A percentile compares a stretch with the other conserved stretches of the same genome.
Evolutionary conservation across 2,329 filamentous ascomycete genomes (phyloP).

Genomic region (Xylaria sp.): DNA sequence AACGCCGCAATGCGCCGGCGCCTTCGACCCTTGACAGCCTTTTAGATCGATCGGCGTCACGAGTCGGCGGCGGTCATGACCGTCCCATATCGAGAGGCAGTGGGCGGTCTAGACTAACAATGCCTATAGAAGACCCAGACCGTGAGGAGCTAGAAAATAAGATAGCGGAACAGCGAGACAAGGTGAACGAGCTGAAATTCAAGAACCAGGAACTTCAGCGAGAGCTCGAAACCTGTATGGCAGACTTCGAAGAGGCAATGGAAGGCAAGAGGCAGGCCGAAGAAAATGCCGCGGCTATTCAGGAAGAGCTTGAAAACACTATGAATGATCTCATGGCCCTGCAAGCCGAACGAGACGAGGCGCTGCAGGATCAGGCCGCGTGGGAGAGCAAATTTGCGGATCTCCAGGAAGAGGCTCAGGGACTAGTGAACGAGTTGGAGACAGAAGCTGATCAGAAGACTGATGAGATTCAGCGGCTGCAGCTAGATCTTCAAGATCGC

Average conservation of each 20-base stretch:
- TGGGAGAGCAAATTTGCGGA: slow-evolving; percentile 71
- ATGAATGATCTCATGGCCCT: slow-evolving; percentile 83
- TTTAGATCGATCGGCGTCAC: slow-evolving; percentile 91
- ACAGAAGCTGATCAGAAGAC: slow-evolving; percentile 78
- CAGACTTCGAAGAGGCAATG: slow-evolving; percentile 81
- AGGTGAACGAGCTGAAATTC: slow-evolving; percentile 85
- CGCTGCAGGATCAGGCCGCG: slow-evolving; percentile 71
- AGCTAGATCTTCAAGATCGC: slow-evolving; percentile 77
- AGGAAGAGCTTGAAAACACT: slow-evolving; percentile 82
- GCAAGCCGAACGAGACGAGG: slow-evolving; percentile 87
- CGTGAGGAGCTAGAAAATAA: slow-evolving; percentile 88
- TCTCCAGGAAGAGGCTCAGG: slow-evolving; percentile 71
- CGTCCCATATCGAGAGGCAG: slow-evolving; percentile 81
- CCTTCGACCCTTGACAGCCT: slow-evolving; percentile 85
- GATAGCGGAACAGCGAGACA: slow-evolving; percentile 85
- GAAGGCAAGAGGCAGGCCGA: slow-evolving; percentile 71
- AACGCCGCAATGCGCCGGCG: slow-evolving; percentile 74
- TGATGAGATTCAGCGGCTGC: slow-evolving; percentile 75
- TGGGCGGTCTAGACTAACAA: slow-evolving; percentile 72
- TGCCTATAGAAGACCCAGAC: slow-evolving; percentile 75
- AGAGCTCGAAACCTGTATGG: slow-evolving; percentile 81
- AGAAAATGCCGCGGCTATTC: slow-evolving; percentile 69
- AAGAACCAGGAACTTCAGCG: slow-evolving; percentile 89
- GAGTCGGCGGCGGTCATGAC: slow-evolving; percentile 72
- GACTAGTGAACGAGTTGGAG: slow-evolving; percentile 74